These are phyloP conservation scores for Teratosphaeria epicoccoides DNA, from an alignment of 2,329 filamentous ascomycete species.

Conservation along the genomic window DNA sequence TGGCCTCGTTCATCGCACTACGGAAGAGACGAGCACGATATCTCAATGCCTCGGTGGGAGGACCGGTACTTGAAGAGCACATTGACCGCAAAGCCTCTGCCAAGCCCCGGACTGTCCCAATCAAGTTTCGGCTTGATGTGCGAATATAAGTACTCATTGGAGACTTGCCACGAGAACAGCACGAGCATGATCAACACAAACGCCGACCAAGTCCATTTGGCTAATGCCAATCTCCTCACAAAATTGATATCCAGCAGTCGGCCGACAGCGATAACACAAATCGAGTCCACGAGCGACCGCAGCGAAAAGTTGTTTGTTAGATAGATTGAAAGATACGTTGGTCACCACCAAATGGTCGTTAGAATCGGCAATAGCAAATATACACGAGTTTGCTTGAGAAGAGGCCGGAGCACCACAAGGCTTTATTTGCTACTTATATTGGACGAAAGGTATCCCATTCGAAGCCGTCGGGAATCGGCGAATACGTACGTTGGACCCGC, in stretches of 20 bases:
- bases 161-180: conserved; percentile 43
- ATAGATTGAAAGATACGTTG: neutral
- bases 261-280: neutral
- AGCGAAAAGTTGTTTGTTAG: neutral
- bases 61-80: neutral
- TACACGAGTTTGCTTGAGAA: neutral
- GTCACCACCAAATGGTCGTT: neutral
- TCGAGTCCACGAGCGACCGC: neutral
- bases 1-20: neutral
- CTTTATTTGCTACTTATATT: neutral
- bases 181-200: conserved; percentile 52
- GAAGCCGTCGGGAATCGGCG: conserved; percentile 38
- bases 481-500: conserved; percentile 39
- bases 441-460: conserved; percentile 52
- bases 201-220: conserved; percentile 19
- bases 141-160: conserved; percentile 42
- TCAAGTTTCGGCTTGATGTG: conserved; percentile 52
- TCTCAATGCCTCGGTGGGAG: neutral
- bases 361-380: neutral
- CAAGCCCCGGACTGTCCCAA: conserved; percentile 55
- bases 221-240: neutral
- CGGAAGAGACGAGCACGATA: neutral
- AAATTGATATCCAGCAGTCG: neutral
- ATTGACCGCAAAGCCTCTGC: conserved; percentile 45
- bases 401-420: neutral